phyloP scores from a whole-genome alignment of 371 early-diverging fungal species.

The Phascolomyces articulosus region DNA sequence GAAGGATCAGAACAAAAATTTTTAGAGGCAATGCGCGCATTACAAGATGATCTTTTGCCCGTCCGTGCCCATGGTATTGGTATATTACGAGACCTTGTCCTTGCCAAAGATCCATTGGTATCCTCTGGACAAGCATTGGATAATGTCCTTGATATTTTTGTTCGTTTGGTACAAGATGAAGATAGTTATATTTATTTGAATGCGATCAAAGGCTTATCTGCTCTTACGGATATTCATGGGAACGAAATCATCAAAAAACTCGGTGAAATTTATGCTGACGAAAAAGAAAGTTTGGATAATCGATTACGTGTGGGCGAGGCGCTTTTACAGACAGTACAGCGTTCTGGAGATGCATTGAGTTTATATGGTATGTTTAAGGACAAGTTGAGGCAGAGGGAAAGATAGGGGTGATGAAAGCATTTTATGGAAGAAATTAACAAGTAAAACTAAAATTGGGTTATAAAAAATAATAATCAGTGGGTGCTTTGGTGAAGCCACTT shows the following conservation, averaged over 20 bases:
- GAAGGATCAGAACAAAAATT: slow-evolving; percentile 58
- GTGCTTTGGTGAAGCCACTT: slow-evolving; percentile 67
- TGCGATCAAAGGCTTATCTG: slow-evolving; percentile 83
- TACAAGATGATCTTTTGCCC: slow-evolving; percentile 80
- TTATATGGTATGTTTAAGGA: slow-evolving; percentile 80
- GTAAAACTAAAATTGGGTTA: no score
- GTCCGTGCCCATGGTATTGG: slow-evolving; percentile 88
- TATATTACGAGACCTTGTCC: slow-evolving; percentile 77
- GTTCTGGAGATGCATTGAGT: slow-evolving; percentile 78
- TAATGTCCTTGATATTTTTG: slow-evolving; percentile 71
- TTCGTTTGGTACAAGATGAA: slow-evolving; percentile 73
- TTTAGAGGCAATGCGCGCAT: slow-evolving; percentile 75
- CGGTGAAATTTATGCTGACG: slow-evolving; percentile 64
- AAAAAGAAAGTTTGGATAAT: slow-evolving; percentile 65
- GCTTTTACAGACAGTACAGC: slow-evolving; percentile 80
- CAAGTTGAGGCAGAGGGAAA: no score
- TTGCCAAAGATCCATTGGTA: slow-evolving; percentile 61
- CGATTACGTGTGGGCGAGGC: slow-evolving; percentile 89
- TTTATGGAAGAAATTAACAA: no score
- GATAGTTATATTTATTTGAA: slow-evolving; percentile 91
- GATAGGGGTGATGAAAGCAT: no score
- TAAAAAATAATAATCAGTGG: slow-evolving; percentile 42
- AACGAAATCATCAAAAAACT: slow-evolving; percentile 67
- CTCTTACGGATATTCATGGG: slow-evolving; percentile 82
- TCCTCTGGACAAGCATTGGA: slow-evolving; percentile 57